Conservation (phyloP, 176 grass and related monocot species). For the Dactylis glomerata region DNA sequence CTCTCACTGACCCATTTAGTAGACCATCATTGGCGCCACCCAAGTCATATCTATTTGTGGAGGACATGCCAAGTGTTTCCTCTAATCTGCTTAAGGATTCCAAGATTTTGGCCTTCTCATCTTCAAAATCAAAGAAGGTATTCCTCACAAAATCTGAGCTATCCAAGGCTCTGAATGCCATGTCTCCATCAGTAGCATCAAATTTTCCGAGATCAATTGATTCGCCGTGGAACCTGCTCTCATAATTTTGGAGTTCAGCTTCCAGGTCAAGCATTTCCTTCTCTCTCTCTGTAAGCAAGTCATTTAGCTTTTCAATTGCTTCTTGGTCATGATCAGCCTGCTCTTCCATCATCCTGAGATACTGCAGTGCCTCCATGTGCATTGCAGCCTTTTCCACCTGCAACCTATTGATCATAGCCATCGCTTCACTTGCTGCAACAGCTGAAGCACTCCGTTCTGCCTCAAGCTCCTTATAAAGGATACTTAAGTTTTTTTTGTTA, state of each 20-base stretch:
- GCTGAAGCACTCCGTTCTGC: constrained; percentile 89
- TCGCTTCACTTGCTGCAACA: constrained; percentile 77
- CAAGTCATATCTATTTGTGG: constrained; percentile 20
- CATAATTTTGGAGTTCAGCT: constrained; percentile 54
- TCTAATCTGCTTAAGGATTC: constrained; percentile 60
- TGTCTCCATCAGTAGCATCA: constrained; percentile 15
- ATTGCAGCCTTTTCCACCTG: constrained; percentile 91
- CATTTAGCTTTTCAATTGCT: constrained; percentile 74
- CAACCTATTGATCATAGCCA: constrained; percentile 97
- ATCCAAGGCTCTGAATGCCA: constrained; percentile 23
- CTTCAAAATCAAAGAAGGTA: constrained; percentile 61
- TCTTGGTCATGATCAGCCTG: constrained; percentile 91
- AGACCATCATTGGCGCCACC: constrained; percentile 20
- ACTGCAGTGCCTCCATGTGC: constrained; percentile 93
- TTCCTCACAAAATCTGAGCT: constrained; percentile 36
- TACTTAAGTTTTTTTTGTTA: constrained; percentile 52
- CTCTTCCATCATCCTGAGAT: constrained; percentile 97
- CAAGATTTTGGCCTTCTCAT: constrained; percentile 63
- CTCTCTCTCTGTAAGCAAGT: constrained; percentile 89
- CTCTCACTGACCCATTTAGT: not conserved
- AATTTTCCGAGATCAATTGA: constrained; percentile 28
- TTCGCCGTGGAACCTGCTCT: constrained; percentile 11
- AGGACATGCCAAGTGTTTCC: constrained; percentile 49
- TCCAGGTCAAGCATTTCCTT: constrained; percentile 85
- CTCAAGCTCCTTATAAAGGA: constrained; percentile 85